phyloP scores from a whole-genome alignment of 495 filamentous ascomycete genomes.

The Elasticomyces elasticus region DNA sequence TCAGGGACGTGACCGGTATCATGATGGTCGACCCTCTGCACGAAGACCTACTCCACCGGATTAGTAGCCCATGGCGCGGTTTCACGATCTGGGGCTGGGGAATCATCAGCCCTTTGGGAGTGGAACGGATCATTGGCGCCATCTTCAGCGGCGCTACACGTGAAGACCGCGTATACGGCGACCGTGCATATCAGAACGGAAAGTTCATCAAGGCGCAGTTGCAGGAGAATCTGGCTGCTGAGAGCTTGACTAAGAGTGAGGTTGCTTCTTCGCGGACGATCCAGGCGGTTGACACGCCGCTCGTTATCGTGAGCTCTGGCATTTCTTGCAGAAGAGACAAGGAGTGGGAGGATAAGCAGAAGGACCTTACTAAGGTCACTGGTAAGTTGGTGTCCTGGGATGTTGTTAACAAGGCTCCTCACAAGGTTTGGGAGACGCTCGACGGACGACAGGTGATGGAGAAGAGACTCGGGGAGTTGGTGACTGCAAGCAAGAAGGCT shows the following conservation, averaged over 20 bases:
- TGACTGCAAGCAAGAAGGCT: conserved; percentile 27
- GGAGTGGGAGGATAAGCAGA: conserved; percentile 70
- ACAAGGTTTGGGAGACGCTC: conserved; percentile 67
- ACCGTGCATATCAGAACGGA: conserved; percentile 63
- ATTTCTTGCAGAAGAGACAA: conserved; percentile 43
- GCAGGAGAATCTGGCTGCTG: conserved; percentile 83
- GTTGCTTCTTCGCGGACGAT: conserved; percentile 65
- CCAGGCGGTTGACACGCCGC: conserved; percentile 58
- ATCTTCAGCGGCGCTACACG: conserved; percentile 66
- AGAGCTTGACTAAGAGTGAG: conserved; percentile 71
- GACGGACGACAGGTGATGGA: conserved; percentile 63
- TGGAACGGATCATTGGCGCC: conserved; percentile 68
- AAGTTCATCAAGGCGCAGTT: conserved; percentile 79
- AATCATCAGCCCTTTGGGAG: conserved; percentile 70
- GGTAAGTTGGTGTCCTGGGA: conserved; percentile 73
- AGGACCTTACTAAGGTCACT: conserved; percentile 70
- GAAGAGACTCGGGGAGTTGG: conserved; percentile 53
- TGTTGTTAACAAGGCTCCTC: conserved; percentile 72
- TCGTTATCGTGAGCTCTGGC: conserved; percentile 77
- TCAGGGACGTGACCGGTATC: conserved; percentile 59
- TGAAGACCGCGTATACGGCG: conserved; percentile 77
- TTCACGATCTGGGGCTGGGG: conserved; percentile 80
- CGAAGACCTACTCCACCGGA: conserved; percentile 62
- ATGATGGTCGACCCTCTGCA: conserved; percentile 81
- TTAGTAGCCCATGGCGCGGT: conserved; percentile 59